A percentile compares a stretch with the other conserved stretches of the same genome.
Conservation (phyloP, 371 early-diverging fungal genomes). For the Rhizopus arrhizus region DNA sequence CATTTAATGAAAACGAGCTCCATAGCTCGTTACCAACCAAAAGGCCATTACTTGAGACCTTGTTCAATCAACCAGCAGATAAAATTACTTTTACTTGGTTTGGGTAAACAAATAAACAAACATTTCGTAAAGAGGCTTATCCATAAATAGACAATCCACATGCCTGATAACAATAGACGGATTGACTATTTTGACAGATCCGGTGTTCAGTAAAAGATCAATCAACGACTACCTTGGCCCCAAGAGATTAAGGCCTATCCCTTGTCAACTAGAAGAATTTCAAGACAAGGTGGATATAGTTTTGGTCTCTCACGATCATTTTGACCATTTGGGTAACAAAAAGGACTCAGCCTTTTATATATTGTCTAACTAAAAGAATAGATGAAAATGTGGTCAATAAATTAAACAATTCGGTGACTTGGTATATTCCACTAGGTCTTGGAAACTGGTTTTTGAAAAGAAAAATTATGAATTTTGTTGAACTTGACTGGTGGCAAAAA, state of each 20-base stretch:
- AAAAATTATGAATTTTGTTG: conserved; percentile 52
- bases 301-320: conserved; percentile 62
- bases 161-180: conserved; percentile 64
- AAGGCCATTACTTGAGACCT: conserved; percentile 37
- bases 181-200: conserved; percentile 65
- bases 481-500: conserved; percentile 70
- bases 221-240: conserved; percentile 58
- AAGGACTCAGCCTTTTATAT: too few relatives aligned
- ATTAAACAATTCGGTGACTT: conserved; percentile 57
- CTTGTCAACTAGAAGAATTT: conserved; percentile 56
- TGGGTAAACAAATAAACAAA: conserved; percentile 31
- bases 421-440: conserved; percentile 65
- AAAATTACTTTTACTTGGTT: conserved; percentile 54
- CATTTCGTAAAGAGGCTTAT: not conserved
- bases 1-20: conserved; percentile 30
- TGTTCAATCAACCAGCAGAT: conserved; percentile 6
- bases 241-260: conserved; percentile 55
- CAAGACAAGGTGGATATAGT: conserved; percentile 58
- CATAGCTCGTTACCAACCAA: conserved; percentile 46
- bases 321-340: conserved; percentile 59
- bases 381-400: conserved; percentile 54
- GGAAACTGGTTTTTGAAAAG: conserved; percentile 52
- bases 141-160: conserved; percentile 58
- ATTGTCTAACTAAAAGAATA: conserved; percentile 4
- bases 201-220: conserved; percentile 49